Evolutionary conservation across 1,139 yeast species (phyloP), one percentile per base, ranked within the genome.

Genomic region (Saccharomyces uvarum): DNA sequence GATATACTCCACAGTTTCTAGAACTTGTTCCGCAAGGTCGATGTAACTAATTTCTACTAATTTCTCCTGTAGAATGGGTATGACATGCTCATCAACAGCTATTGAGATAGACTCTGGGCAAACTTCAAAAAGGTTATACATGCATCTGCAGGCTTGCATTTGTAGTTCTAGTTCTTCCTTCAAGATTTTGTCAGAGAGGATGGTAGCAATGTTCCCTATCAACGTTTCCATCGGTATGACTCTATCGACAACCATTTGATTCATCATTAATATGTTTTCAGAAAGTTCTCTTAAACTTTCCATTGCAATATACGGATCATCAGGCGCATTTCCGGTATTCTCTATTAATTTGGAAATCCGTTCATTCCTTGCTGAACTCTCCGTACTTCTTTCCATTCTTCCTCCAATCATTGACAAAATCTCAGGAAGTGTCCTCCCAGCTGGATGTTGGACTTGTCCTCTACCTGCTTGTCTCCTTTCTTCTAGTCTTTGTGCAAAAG

Each of bases 1-100:
- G 11, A 86, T 80, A 71, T 82, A 76, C 67, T 86, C 91, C 54
- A 86, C 72, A 0, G 95, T 84, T 61, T 86, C 91, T 48, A 93
- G 73, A 0, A 93, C 91, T 69, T 91, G 97, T 68, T 93, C 99
- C 0, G 97, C 95, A 56, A 93, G 75, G 68, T 93, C 99, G 54
- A 93, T 91, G 67, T 82, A 90, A 56, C 83, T 82, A 19, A 91
- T 86, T 61, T 89, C 96, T 60, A 81, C 69, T 49, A 93, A 71
- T 62, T 87, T 87, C 11, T 77, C 75, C 61, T 88, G 82, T 47
- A 93, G 73, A 0, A 81, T 82, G 47, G 82, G 84, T 11, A 90
- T 79, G 1, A 86, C 87, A 49, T 86, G 84, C 28, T 81, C 81
- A 48, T 79, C 77, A 6, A 88, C 84, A 4, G 90, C 84, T 53